Evolutionary conservation across 495 filamentous ascomycete species (phyloP).

Genomic region (Penicillium soppii): DNA sequence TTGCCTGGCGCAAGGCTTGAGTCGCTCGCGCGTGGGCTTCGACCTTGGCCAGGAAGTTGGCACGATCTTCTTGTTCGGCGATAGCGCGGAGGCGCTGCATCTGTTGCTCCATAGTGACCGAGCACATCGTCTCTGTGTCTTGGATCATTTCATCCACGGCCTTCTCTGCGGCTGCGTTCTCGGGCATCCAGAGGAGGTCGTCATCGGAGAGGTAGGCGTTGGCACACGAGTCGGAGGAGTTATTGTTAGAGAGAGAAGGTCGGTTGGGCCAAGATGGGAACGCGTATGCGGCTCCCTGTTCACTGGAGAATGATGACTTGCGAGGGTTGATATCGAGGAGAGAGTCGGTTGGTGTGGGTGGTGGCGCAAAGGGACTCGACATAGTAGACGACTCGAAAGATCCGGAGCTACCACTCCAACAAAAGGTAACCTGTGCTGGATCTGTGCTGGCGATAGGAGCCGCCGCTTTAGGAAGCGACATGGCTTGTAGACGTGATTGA

Average conservation of each 20-base stretch:
- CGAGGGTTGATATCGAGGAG: conserved; percentile 46
- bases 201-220: conserved; percentile 52
- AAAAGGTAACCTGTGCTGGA: conserved; percentile 33
- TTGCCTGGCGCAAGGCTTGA: conserved; percentile 39
- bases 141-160: conserved; percentile 31
- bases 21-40: conserved; percentile 47
- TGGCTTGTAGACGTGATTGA: conserved; percentile 25
- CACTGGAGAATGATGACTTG: conserved; percentile 47
- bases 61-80: conserved; percentile 43
- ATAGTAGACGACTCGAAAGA: conserved; percentile 31
- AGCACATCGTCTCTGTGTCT: conserved; percentile 20
- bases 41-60: conserved; percentile 45
- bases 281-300: conserved; percentile 48
- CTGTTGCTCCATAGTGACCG: conserved; percentile 43
- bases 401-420: conserved; percentile 37
- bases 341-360: conserved; percentile 39
- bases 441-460: conserved; percentile 32
- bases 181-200: conserved; percentile 46
- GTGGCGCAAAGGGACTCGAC: conserved; percentile 39
- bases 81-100: conserved; percentile 38
- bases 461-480: conserved; percentile 23
- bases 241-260: conserved; percentile 39
- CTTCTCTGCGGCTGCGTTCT: conserved; percentile 28
- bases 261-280: conserved; percentile 56
- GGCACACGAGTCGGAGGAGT: conserved; percentile 32